Conservation (phyloP, 305 asterid genomes). For the Fraxinus paxiana region DNA sequence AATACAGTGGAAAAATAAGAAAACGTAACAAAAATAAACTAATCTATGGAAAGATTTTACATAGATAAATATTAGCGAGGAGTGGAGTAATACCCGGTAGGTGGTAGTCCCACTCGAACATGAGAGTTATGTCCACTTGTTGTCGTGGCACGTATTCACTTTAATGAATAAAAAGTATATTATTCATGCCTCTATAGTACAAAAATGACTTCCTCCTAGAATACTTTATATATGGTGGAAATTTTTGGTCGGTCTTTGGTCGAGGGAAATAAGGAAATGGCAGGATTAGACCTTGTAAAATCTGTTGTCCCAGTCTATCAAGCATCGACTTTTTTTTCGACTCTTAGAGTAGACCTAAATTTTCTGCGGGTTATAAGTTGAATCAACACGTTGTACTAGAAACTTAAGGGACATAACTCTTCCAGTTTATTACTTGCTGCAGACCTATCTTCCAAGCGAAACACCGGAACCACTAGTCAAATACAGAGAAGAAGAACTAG, state of each 20-base stretch:
- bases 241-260: background rate
- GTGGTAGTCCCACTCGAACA: constrained; percentile 47
- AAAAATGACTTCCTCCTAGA: background rate
- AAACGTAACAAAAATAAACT: constrained; percentile 13
- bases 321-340: background rate
- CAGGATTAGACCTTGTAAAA: background rate
- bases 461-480: constrained; percentile 48
- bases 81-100: constrained; percentile 55
- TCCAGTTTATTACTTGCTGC: constrained; percentile 1
- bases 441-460: constrained; percentile 65
- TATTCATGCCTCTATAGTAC: background rate
- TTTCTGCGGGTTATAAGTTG: background rate
- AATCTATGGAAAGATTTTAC: constrained; percentile 27
- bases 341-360: background rate
- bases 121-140: background rate
- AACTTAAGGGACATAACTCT: background rate
- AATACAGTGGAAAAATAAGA: constrained; percentile 32
- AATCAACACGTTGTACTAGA: background rate
- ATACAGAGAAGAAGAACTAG: constrained; percentile 58
- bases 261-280: background rate
- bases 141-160: background rate
- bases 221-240: background rate
- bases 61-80: constrained; percentile 40
- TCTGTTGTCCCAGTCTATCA: background rate
- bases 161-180: background rate